These are phyloP conservation scores for Pyrrhoderma noxium DNA, from an alignment of 1,284 basidiomycete species.

Conservation along the genomic window DNA sequence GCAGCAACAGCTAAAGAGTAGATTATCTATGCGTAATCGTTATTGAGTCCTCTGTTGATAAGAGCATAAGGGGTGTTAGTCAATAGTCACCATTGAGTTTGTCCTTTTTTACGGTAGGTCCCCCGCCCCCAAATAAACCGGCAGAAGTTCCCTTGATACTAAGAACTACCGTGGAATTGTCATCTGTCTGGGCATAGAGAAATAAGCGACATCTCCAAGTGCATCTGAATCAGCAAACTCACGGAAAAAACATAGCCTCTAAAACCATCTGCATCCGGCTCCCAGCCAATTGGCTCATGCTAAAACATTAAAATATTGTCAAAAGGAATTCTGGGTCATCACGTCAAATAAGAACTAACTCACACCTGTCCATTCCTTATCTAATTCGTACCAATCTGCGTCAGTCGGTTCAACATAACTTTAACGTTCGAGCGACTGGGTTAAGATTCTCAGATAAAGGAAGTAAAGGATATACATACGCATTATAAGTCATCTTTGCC, in stretches of 20 bases:
- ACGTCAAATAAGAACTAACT: slow-evolving; percentile 23
- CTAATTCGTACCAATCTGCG: slow-evolving; percentile 73
- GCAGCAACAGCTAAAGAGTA: slow-evolving; percentile 98
- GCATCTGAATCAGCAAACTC: slow-evolving; percentile 5
- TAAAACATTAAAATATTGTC: slow-evolving; percentile 27
- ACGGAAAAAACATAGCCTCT: slow-evolving; percentile 84
- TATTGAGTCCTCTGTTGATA: slow-evolving; percentile 43
- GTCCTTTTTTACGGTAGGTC: slow-evolving; percentile 85
- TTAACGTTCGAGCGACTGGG: background rate
- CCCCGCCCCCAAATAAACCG: slow-evolving; percentile 70
- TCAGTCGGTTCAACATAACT: slow-evolving; percentile 41
- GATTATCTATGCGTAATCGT: slow-evolving; percentile 38
- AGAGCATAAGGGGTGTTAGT: background rate
- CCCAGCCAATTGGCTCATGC: slow-evolving; percentile 91
- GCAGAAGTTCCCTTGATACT: slow-evolving; percentile 94
- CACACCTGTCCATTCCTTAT: slow-evolving; percentile 57
- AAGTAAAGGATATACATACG: slow-evolving; percentile 43
- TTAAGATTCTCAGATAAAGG: background rate
- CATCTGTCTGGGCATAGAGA: slow-evolving; percentile 36
- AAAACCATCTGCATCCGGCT: slow-evolving; percentile 79
- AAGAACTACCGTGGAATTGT: slow-evolving; percentile 83
- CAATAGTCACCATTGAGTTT: slow-evolving; percentile 47
- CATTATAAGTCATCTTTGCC: slow-evolving; percentile 93
- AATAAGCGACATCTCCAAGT: background rate
- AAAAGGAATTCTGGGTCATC: slow-evolving; percentile 6